Evolutionary conservation across 257 asterid genomes (phyloP), one percentile per base, ranked within the genome.

Genomic region (Leonotis leonurus): DNA sequence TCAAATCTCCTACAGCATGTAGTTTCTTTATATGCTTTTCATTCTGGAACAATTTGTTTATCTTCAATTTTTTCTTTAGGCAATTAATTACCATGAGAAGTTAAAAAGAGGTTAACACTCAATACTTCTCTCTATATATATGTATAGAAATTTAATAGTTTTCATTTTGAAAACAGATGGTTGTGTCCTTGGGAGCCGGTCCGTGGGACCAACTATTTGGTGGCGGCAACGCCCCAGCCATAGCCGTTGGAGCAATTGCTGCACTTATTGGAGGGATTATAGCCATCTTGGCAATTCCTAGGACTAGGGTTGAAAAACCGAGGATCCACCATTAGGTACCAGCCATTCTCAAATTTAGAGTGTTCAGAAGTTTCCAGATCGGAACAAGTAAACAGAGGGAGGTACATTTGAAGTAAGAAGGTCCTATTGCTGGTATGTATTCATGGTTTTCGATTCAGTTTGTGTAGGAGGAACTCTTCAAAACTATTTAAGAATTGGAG

Each of bases 281-380:
- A 77, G 90, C 94, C 74, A 87, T 90, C 62, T 63, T 90, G 80
- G 96, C 89, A 3, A 85, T 90, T 73, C 97, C 96, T 5, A 74
- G 93, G 66, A 80, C 96, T 27, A 74, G 95, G 77, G 78, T 82
- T 22, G 93, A 80, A 12, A 85, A 76, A 54, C 52, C 83, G 60
- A 77, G 87, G 82, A 71, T 73, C 71, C 71, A 45, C 50, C 60
- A 32, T 22, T 70, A 70, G 71, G 39, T 37, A 55, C 18, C 50
- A 17, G 8, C 60, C 30, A 16, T 5, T 37, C 33, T 13, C 12
- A n/a, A 32, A 21, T 22, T 50, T 43, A 3, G 26, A 39, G 22
- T 13, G 21, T 6, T 21, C 55, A 3, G 18, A 9, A 9, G 22
- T 17, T 59, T 36, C 51, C 21, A 54, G 13, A 30, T 8, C 30